phyloP scores from a whole-genome alignment of 352 stramenopile genomes.

The Phytopythium ostracodes region DNA sequence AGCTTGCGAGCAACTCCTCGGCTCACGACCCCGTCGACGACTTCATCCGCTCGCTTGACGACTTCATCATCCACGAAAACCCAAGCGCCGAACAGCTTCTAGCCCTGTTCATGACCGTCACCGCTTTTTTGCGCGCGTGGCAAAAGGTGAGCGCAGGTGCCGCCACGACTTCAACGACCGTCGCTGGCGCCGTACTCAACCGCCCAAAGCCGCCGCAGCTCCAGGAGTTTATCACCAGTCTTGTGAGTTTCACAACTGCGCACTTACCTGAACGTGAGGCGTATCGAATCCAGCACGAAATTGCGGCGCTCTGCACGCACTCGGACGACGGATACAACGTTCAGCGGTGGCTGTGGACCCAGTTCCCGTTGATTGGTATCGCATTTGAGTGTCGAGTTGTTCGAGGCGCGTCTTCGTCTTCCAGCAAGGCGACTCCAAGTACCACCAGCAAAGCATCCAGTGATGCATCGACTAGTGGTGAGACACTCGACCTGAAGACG shows the following conservation, averaged over 20 bases:
- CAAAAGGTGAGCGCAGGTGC: slow-evolving; percentile 42
- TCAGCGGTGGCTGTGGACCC: slow-evolving; percentile 78
- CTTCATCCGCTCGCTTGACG: slow-evolving; percentile 74
- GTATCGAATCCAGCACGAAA: slow-evolving; percentile 49
- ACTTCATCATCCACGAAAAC: slow-evolving; percentile 59
- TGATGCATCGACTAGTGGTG: neutral
- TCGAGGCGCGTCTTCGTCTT: slow-evolving; percentile 15
- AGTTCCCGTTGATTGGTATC: slow-evolving; percentile 79
- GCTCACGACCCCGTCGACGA: slow-evolving; percentile 76
- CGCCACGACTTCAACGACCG: slow-evolving; percentile 12
- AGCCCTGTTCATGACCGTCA: slow-evolving; percentile 70
- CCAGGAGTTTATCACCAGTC: slow-evolving; percentile 69
- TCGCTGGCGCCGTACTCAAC: slow-evolving; percentile 24
- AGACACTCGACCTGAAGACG: neutral
- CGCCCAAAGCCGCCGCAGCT: slow-evolving; percentile 58
- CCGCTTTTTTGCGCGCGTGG: slow-evolving; percentile 72
- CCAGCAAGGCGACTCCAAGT: slow-evolving; percentile 5
- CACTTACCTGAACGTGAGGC: slow-evolving; percentile 50
- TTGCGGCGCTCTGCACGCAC: slow-evolving; percentile 62
- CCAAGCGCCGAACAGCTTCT: slow-evolving; percentile 64
- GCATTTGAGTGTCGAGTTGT: slow-evolving; percentile 74
- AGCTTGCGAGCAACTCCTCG: slow-evolving; percentile 53
- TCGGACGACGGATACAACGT: slow-evolving; percentile 72
- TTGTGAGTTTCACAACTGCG: slow-evolving; percentile 48
- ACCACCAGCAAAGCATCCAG: neutral